A percentile compares a stretch with the other conserved stretches of the same genome.
phyloP scores from a whole-genome alignment of 164 flowering plant genomes.

The Aristolochia californica region DNA sequence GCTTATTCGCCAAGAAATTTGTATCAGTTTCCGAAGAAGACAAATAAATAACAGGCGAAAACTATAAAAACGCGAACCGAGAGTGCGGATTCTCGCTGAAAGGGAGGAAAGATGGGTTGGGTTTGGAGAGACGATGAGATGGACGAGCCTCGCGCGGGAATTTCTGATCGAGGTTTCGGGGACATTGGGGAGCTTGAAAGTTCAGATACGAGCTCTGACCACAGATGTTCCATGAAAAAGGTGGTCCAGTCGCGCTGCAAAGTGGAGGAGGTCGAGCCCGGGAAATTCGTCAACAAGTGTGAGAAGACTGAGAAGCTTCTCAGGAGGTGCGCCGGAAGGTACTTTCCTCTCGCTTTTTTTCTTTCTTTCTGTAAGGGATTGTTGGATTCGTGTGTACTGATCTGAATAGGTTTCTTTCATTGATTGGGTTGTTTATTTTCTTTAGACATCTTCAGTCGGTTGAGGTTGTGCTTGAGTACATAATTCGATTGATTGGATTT shows the following conservation, averaged over 20 bases:
- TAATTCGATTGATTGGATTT: too few species aligned
- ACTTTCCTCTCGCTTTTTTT: not conserved
- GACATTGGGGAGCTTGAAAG: conserved; percentile 4
- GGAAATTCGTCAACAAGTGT: conserved; percentile 74
- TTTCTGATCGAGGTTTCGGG: conserved; percentile 5
- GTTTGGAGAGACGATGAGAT: conserved; percentile 27
- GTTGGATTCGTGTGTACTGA: not conserved
- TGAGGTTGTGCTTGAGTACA: too few species aligned
- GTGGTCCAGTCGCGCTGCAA: conserved; percentile 55
- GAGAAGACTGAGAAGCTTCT: conserved; percentile 70
- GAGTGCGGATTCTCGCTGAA: not conserved
- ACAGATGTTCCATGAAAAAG: conserved; percentile 43
- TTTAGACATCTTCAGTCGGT: too few species aligned
- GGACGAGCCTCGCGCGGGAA: conserved; percentile 1
- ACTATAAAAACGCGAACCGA: too few species aligned
- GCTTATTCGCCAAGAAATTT: not conserved
- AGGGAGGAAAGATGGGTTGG: conserved; percentile 49
- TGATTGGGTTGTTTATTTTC: too few species aligned
- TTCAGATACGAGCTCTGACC: conserved; percentile 10
- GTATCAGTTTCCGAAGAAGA: not conserved
- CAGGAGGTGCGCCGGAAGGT: conserved; percentile 70
- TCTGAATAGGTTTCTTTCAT: not conserved
- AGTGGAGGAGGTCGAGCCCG: conserved; percentile 83
- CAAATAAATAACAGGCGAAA: too few species aligned
- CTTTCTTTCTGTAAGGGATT: not conserved